Percentiles rank a stretch among this genome's conserved stretches.
Evolutionary conservation across 2,329 filamentous ascomycete species (phyloP).

Genomic region (Ceratocystis huliohia): DNA sequence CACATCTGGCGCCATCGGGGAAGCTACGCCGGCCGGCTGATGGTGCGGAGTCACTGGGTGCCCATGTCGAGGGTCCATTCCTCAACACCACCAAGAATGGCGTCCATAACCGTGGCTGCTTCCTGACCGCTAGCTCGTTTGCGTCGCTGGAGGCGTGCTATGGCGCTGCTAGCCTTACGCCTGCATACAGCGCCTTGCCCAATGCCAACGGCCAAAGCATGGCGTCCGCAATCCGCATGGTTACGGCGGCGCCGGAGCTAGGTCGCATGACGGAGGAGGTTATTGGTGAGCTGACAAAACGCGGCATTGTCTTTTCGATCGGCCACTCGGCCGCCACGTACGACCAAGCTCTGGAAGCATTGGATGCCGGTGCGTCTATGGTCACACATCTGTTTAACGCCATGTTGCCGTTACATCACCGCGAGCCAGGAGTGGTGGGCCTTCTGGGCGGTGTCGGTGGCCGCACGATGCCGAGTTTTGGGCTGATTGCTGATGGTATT

Average conservation of each 20-base stretch:
- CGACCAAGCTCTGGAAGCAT: conserved; percentile 60
- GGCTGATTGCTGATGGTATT: conserved; percentile 80
- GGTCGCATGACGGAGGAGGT: conserved; percentile 54
- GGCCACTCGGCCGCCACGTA: conserved; percentile 83
- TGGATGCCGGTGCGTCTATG: conserved; percentile 69
- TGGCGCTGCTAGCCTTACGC: conserved; percentile 52
- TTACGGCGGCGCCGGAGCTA: conserved; percentile 75
- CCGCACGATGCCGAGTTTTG: conserved; percentile 59
- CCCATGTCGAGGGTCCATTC: conserved; percentile 86
- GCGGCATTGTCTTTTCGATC: conserved; percentile 63
- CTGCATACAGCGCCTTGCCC: conserved; percentile 24
- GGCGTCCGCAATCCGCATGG: conserved; percentile 52
- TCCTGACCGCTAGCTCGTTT: conserved; percentile 51
- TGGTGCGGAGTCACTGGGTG: conserved; percentile 77
- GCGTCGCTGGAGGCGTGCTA: conserved; percentile 59
- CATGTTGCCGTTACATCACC: conserved; percentile 80
- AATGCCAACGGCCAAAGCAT: conserved; percentile 23
- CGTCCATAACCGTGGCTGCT: conserved; percentile 63
- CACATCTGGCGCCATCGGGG: conserved; percentile 63
- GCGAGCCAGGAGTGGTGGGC: conserved; percentile 82
- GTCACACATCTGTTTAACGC: conserved; percentile 92
- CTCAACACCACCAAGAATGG: conserved; percentile 73
- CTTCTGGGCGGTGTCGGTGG: conserved; percentile 37
- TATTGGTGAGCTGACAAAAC: conserved; percentile 52
- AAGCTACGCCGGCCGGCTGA: conserved; percentile 44